Evolutionary conservation across 2,329 filamentous ascomycete genomes (phyloP).

Genomic region (Capronia epimyces): DNA sequence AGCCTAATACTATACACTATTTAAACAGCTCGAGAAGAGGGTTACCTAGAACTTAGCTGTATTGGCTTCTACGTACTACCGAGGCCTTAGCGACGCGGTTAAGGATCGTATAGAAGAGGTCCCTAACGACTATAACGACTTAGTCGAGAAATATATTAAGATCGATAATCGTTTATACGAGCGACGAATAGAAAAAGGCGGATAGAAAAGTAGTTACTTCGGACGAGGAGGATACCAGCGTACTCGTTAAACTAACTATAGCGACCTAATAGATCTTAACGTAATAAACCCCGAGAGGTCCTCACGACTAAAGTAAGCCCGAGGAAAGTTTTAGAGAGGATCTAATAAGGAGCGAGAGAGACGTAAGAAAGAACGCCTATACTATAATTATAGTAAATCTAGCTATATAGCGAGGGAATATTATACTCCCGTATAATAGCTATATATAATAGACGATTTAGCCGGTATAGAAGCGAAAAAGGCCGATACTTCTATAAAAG

Average conservation of each 20-base stretch:
- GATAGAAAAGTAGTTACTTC: background rate
- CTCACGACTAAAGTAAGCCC: background rate
- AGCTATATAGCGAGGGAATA: background rate
- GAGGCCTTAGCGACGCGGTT: background rate
- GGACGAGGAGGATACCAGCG: background rate
- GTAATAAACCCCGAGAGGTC: background rate
- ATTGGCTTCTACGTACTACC: background rate
- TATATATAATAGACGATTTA: background rate
- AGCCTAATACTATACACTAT: background rate
- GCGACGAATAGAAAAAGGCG: background rate
- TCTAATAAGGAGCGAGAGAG: background rate
- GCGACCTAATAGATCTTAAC: background rate
- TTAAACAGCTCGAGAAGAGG: background rate
- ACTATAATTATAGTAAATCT: background rate
- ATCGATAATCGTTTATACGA: background rate
- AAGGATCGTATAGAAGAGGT: background rate
- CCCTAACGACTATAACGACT: background rate
- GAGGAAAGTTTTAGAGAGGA: background rate
- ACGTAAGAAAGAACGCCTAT: background rate
- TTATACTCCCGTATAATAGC: background rate
- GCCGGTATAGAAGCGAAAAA: background rate
- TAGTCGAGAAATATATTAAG: background rate
- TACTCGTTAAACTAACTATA: background rate
- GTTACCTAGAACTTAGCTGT: background rate
- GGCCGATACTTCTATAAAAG: background rate